Conservation (phyloP, 805 yeast species). For the Yarrowia osloensis region DNA sequence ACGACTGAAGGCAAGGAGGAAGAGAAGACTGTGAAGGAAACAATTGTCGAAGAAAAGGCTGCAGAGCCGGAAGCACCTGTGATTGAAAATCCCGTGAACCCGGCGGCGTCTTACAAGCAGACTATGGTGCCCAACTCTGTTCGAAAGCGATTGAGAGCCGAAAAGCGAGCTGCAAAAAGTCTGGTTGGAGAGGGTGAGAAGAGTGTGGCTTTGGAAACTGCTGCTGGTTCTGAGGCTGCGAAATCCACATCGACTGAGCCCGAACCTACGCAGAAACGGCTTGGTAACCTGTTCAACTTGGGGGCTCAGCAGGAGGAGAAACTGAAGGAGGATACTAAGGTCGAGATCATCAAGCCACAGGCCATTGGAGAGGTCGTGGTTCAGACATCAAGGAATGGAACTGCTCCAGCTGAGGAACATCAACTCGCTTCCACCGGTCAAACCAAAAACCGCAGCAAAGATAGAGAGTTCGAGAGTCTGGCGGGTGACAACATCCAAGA, state of each 20-base stretch:
- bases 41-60: neutral
- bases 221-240: neutral
- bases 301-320: neutral
- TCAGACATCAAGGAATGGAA: too few relatives aligned
- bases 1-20: neutral
- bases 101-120: slow-evolving; percentile 5
- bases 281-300: slow-evolving; percentile 15
- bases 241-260: too few relatives aligned
- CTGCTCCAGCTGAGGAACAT: too few relatives aligned
- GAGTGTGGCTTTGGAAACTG: neutral
- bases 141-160: slow-evolving; percentile 4
- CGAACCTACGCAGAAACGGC: neutral
- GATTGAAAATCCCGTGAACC: neutral
- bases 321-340: neutral
- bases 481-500: slow-evolving; percentile 41
- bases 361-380: slow-evolving; percentile 1
- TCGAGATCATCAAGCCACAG: neutral
- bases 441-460: slow-evolving; percentile 7
- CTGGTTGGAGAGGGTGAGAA: neutral
- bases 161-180: slow-evolving; percentile 1
- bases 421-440: too few relatives aligned
- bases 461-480: slow-evolving; percentile 10
- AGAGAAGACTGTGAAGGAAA: neutral
- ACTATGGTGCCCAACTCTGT: slow-evolving; percentile 19
- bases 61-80: neutral